Evolutionary conservation across 257 asterid species (phyloP), one percentile per base, ranked within the genome.

Genomic region (Rehmannia glutinosa): DNA sequence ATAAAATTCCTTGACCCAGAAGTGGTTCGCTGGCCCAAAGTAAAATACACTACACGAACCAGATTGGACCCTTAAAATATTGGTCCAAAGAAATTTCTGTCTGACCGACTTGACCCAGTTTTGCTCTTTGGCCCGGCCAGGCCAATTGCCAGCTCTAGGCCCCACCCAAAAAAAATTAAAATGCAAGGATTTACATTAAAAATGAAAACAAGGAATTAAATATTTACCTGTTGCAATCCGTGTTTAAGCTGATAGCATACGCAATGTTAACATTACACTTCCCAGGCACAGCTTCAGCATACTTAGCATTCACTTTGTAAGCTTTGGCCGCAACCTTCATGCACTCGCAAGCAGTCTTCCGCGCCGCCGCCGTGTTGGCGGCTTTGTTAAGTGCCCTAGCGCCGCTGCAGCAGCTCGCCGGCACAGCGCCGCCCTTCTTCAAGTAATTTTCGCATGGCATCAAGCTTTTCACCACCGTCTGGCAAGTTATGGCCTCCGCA

Each of bases 321-420:
- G 73, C 47, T 30, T 42, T 70, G 1, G 72, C 77, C 1, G 30
- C 15, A 9, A 12, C 5, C 74, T 73, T 64, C 1, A 69, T 16
- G 73, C 82, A 77, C 45, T 60, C 25, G 32, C 82, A 78, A 13
- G 55, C 68, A 0, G 24, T 16, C 71, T 36, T 51, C 1, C 82
- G 74, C 11, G 6, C 58, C 3, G 70, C 21, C 7, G 62, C 0
- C 0, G 62, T 56, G 35, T 8, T 51, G 46, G 77, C 49, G 15
- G 41, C 49, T 6, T 30, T 53, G 41, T 64, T 11, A 0, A 78
- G 54, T 20, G 77, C 19, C 35, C 46, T 69, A 5, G 46, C n/a
- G 1, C 77, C 77, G 15, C 2, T 2, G 72, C 82, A 78, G 73
- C 82, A 78, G 3, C 7, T 25, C 1, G 3, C 13, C 11, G 82